phyloP scores from a whole-genome alignment of 2,329 filamentous ascomycete species.

The Paracamarosporium sp. region DNA sequence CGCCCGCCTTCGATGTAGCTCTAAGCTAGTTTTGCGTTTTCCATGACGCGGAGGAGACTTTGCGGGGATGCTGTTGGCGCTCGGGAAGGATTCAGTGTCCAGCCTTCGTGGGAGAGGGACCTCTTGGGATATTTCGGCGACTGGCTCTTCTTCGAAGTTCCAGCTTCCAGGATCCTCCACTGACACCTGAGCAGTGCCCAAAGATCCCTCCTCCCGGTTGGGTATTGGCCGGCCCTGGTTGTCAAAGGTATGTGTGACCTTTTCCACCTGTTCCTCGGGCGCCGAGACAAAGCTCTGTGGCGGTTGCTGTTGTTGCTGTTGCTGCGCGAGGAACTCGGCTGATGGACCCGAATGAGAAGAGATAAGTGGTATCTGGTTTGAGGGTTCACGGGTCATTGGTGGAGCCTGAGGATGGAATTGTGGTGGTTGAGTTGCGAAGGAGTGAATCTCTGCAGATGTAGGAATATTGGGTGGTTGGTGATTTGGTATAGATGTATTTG shows the following conservation, averaged over 20 bases:
- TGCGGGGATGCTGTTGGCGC: constrained; percentile 75
- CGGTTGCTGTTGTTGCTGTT: constrained; percentile 37
- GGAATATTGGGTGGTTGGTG: constrained; percentile 65
- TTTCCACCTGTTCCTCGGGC: constrained; percentile 64
- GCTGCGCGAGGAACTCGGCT: constrained; percentile 49
- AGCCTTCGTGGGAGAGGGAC: constrained; percentile 68
- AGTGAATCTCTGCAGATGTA: constrained; percentile 49
- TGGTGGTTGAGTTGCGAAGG: constrained; percentile 43
- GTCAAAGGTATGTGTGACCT: constrained; percentile 66
- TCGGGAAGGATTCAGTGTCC: constrained; percentile 87
- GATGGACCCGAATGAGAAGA: constrained; percentile 45
- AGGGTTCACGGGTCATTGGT: constrained; percentile 54
- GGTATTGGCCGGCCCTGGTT: constrained; percentile 61
- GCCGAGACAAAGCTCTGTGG: constrained; percentile 49
- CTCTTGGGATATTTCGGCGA: constrained; percentile 63
- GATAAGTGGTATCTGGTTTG: constrained; percentile 48
- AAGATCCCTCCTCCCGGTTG: constrained; percentile 50
- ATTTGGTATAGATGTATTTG: constrained; percentile 59
- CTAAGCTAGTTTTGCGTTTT: constrained; percentile 77
- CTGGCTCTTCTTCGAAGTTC: constrained; percentile 90
- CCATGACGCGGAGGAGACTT: constrained; percentile 77
- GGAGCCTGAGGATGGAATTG: constrained; percentile 46
- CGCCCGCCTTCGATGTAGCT: constrained; percentile 61
- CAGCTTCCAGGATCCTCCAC: constrained; percentile 74
- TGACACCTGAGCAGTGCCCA: constrained; percentile 45